Percentiles rank a stretch among this genome's conserved stretches.
Evolutionary conservation across 2,329 filamentous ascomycete species (phyloP).

Genomic region (Mycosphaerella sp.): DNA sequence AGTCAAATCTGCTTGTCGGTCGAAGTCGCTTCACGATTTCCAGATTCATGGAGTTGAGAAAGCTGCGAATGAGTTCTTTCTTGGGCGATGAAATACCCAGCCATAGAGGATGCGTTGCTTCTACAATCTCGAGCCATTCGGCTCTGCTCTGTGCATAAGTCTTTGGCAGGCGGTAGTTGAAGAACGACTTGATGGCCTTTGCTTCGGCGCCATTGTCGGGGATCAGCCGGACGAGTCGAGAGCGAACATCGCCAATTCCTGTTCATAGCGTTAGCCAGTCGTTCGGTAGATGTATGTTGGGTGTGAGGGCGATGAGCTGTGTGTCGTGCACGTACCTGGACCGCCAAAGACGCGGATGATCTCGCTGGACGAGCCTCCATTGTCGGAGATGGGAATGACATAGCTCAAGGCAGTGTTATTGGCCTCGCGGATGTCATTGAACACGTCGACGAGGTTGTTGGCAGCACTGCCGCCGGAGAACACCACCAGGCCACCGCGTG

Average conservation of each 20-base stretch:
- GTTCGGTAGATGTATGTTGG: too few relatives aligned
- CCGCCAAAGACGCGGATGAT: slow-evolving; percentile 91
- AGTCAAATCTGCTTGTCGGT: slow-evolving; percentile 45
- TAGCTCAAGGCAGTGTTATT: slow-evolving; percentile 68
- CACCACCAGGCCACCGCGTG: slow-evolving; percentile 60
- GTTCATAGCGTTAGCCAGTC: background rate
- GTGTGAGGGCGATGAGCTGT: background rate
- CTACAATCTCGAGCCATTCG: slow-evolving; percentile 87
- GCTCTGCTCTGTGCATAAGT: slow-evolving; percentile 55
- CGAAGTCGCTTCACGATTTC: slow-evolving; percentile 46
- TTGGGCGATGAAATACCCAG: slow-evolving; percentile 44
- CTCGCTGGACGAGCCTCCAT: slow-evolving; percentile 89
- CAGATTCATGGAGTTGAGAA: slow-evolving; percentile 46
- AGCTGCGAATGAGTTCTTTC: slow-evolving; percentile 48
- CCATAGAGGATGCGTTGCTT: slow-evolving; percentile 76
- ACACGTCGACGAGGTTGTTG: slow-evolving; percentile 88
- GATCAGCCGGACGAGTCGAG: slow-evolving; percentile 77
- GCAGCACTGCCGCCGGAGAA: slow-evolving; percentile 76
- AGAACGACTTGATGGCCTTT: slow-evolving; percentile 70
- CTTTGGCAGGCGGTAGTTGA: slow-evolving; percentile 76
- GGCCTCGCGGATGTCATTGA: slow-evolving; percentile 55
- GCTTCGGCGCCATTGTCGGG: slow-evolving; percentile 60
- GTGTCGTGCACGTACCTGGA: slow-evolving; percentile 55
- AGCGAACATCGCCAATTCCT: slow-evolving; percentile 66
- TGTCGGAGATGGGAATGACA: slow-evolving; percentile 92